Evolutionary conservation across 129 eudicot genomes (phyloP).

Genomic region (Flaveria sonorensis): DNA sequence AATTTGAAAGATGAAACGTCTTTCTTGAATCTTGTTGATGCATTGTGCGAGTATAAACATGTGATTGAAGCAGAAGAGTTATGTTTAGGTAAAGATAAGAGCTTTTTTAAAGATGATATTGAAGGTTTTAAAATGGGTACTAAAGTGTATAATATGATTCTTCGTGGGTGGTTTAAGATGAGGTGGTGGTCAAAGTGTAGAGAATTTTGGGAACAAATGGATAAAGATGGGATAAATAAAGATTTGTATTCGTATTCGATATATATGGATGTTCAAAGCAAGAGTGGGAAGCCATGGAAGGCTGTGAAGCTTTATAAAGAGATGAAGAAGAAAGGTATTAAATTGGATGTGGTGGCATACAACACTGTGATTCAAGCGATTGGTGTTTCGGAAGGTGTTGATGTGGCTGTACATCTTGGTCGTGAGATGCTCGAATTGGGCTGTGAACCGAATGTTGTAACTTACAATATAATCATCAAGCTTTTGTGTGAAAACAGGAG

Average conservation of each 20-base stretch:
- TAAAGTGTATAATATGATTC: slow-evolving; percentile 76
- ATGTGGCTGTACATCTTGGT: slow-evolving; percentile 67
- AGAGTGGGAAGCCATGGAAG: slow-evolving; percentile 91
- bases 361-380: slow-evolving; percentile 77
- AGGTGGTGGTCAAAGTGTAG: slow-evolving; percentile 92
- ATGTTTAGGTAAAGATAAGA: slow-evolving; percentile 50
- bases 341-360: slow-evolving; percentile 83
- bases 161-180: slow-evolving; percentile 83
- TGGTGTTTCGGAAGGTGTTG: slow-evolving; percentile 82
- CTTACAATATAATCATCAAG: slow-evolving; percentile 75
- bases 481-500: slow-evolving; percentile 83
- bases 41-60: slow-evolving; percentile 90
- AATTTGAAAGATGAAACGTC: slow-evolving; percentile 67
- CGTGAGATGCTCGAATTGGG: slow-evolving; percentile 81
- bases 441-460: slow-evolving; percentile 67
- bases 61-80: slow-evolving; percentile 89
- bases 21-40: slow-evolving; percentile 78
- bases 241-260: slow-evolving; percentile 86
- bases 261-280: slow-evolving; percentile 83
- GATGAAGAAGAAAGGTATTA: slow-evolving; percentile 81
- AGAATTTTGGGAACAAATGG: slow-evolving; percentile 95
- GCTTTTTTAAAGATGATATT: slow-evolving; percentile 21
- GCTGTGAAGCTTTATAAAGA: slow-evolving; percentile 87
- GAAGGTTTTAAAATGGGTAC: slow-evolving; percentile 42
- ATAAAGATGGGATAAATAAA: slow-evolving; percentile 65